Base-by-base conservation (phyloP, 1,284 basidiomycete genomes). In the Pyrrhoderma noxium region DNA sequence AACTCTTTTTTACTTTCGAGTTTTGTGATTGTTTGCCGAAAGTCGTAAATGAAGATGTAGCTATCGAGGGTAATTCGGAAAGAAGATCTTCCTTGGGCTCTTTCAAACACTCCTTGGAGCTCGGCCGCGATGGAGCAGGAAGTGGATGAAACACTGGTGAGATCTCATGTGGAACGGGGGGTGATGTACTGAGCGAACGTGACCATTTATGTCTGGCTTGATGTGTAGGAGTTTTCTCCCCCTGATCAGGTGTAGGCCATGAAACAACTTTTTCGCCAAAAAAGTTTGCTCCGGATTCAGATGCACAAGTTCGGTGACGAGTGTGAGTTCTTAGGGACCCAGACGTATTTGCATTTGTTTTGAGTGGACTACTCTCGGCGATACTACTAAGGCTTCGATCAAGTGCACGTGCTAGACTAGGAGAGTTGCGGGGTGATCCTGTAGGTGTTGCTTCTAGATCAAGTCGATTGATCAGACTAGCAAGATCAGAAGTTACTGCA, bases 401-500 rank as follows among this genome's bases (percentile, higher is more conserved):
- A 31, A 31, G 11, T 5, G 11, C 27, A 5, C 11, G 5, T 5
- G 27, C 5, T 31, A 11, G 7, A 11, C 27, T 11, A 7, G 38
- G n/a, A 14, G 38, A 22, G 16, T 22, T 16, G n/a, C 38, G 38
- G 14, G 54, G 50, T 18, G 51, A 51, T 49, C 68, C 58, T 42
- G 76, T 74, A 0, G 85, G 86, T 0, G 86, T 87, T 2, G 83
- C 82, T 59, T 87, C 79, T 2, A 89, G 70, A 58, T 89, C 84
- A 21, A 89, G 70, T 18, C 76, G 74, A 57, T 81, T 85, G 64
- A 90, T 85, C 11, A 90, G 69, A 45, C 77, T 76, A 0, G 84
- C 87, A 1, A 90, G 71, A 41, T 89, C 87, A 49, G 86, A 79
- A 0, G 86, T 89, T 0, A 82, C 87, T 0, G 81, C 83, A 53